Base-by-base conservation (phyloP, 352 stramenopile species). In the Phytopythium aichiense region DNA sequence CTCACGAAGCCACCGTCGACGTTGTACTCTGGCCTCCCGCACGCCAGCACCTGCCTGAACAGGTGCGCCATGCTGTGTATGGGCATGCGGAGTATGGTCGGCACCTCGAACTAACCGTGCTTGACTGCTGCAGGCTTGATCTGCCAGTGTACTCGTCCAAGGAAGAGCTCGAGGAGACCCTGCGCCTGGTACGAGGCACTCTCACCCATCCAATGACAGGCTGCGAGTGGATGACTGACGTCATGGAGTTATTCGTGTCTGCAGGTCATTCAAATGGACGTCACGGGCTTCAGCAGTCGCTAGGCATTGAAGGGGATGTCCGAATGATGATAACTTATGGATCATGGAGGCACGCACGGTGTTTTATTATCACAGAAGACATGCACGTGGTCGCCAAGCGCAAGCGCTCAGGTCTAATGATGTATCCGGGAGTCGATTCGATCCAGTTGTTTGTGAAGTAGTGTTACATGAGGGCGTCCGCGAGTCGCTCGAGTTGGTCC, bases 111-210 rank as follows among this genome's bases (percentile, higher is more conserved):
- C 42, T 49, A 15, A 49, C 40, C 40, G 12, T 13, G 23, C 38
- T 55, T 16, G 31, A 63, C 30, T 25, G 48, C 7, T 68, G 45
- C 46, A 89, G 86, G 72, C 56, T 95, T 33, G 86, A 93, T 63
- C 64, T 95, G 18, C 84, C 84, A 0, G 66, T 94, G 23, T 95
- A 92, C 67, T 54, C 74, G 33, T 83, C 75, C 0, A 98, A 96
- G 69, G 79, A 84, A 48, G 91, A 99, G 43, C 69, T 99, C 15
- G 74, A 98, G 64, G 80, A 97, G 52, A 97, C 96, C 61, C 76
- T 99, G 51, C 85, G 79, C 38, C 87, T 98, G 74, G 95, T 54
- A 54, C 13, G 16, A 35, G 6, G 23, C 30, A 9, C n/a, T 28
- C 22, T 20, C 28, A 16, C 43, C 33, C 20, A 3, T 15, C 22